phyloP scores from a whole-genome alignment of 768 basidiomycete genomes.

The Macrolepiota albuminosa region DNA sequence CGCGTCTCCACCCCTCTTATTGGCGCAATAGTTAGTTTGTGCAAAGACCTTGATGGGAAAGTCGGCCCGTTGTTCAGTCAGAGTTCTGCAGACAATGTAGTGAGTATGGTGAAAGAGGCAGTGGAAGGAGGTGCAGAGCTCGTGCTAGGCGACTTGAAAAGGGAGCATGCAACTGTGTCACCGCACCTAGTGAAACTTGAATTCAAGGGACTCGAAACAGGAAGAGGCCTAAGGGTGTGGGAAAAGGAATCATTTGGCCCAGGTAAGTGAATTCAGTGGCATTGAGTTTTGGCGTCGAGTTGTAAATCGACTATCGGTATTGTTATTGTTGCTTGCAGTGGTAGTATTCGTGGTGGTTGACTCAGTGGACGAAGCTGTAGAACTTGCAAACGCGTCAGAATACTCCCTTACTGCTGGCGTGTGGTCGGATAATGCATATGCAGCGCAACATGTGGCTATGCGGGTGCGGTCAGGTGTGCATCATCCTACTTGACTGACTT shows the following conservation, averaged over 20 bases:
- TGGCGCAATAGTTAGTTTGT: slow-evolving; percentile 26
- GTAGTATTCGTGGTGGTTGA: slow-evolving; percentile 40
- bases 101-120: slow-evolving; percentile 41
- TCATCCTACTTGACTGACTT: background rate
- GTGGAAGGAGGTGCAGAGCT: slow-evolving; percentile 39
- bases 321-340: slow-evolving; percentile 22
- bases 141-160: slow-evolving; percentile 36
- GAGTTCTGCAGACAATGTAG: slow-evolving; percentile 39
- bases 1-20: slow-evolving; percentile 32
- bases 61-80: slow-evolving; percentile 37
- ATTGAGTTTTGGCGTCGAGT: background rate
- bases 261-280: slow-evolving; percentile 23
- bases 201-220: slow-evolving; percentile 32
- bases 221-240: slow-evolving; percentile 44
- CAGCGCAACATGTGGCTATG: slow-evolving; percentile 40
- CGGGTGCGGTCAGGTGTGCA: slow-evolving; percentile 42
- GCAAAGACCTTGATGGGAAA: slow-evolving; percentile 27
- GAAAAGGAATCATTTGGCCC: slow-evolving; percentile 61
- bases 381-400: slow-evolving; percentile 48
- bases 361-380: slow-evolving; percentile 48
- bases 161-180: slow-evolving; percentile 38
- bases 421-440: slow-evolving; percentile 45
- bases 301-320: background rate
- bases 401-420: slow-evolving; percentile 48
- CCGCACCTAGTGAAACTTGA: slow-evolving; percentile 42